Conservation (phyloP, 306 rosid genomes). For the Argentina anserina region DNA sequence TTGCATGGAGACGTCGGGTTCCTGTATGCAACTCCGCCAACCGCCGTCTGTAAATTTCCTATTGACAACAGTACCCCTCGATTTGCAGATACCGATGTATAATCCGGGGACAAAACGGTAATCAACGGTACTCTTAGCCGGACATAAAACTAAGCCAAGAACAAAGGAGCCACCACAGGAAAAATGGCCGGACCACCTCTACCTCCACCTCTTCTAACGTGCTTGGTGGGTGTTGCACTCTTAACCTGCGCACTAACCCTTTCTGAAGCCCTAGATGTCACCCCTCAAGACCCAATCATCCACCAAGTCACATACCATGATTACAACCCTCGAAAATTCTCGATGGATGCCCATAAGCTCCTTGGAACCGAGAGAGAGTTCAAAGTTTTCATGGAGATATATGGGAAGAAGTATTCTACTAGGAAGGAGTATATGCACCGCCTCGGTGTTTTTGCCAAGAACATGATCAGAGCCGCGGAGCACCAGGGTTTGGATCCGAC, state of each 20-base stretch:
- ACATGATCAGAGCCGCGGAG: conserved; percentile 61
- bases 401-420: conserved; percentile 54
- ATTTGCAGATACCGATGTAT: background rate
- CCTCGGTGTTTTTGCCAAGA: conserved; percentile 56
- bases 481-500: conserved; percentile 82
- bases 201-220: conserved; percentile 19
- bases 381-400: conserved; percentile 55
- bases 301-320: conserved; percentile 34
- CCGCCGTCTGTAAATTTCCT: background rate
- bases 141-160: background rate
- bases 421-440: conserved; percentile 73
- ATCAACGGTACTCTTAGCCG: background rate
- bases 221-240: conserved; percentile 33
- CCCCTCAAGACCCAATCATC: conserved; percentile 22
- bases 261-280: conserved; percentile 14
- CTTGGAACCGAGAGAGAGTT: conserved; percentile 55
- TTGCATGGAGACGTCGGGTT: background rate
- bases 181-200: conserved; percentile 6
- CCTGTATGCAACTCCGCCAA: conserved; percentile 13
- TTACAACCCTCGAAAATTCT: conserved; percentile 7
- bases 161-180: background rate
- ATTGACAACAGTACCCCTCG: background rate
- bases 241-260: conserved; percentile 39
- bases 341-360: conserved; percentile 14
- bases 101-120: background rate